Base-by-base conservation (phyloP, 169 alveolate species). In the Ichthyophthirius multifiliis region DNA sequence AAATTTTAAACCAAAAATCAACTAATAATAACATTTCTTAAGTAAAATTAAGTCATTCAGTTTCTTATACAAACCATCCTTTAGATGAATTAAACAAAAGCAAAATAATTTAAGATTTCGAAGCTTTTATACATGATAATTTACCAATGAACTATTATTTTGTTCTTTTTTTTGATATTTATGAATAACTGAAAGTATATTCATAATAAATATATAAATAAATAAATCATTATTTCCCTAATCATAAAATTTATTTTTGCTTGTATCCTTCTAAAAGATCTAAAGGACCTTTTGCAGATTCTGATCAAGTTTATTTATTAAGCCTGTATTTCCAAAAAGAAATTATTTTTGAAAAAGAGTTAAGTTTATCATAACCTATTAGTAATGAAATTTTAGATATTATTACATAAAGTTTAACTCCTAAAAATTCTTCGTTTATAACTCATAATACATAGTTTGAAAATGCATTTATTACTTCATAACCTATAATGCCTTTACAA, bases 201-300 rank as follows among this genome's bases (percentile, higher is more conserved):
- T 27, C n/a, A n/a, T n/a, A 27, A 12, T 55, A 5, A 20, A 16
- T 55, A 20, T 34, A 34, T 39, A 55, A 55, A 55, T 27, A 55
- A 55, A 55, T 55, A 0, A 55, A 55, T 5, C 39, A 55, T 12
- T 39, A 34, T 6, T 55, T 55, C 71, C 71, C 71, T 55, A 55
- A 55, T 27, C 12, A 27, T 1, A 20, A 55, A 55, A 39, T 55
- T 55, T 55, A 55, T 23, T 55, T 27, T 10, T 55, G 43, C 12
- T 39, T 55, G 23, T 55, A 55, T 55, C 71, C 71, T 55, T 55
- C 71, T 15, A 55, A 55, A 27, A 55, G 71, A 55, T 55, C 71
- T 10, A 55, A 7, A 23, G 71, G 41, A 55, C 43, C 71, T 18
- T 55, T 55, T 55, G 71, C 31, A 1, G 43, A 34, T 2, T 55